phyloP scores from a whole-genome alignment of 495 filamentous ascomycete species.

The Aspergillus sclerotioniger region DNA sequence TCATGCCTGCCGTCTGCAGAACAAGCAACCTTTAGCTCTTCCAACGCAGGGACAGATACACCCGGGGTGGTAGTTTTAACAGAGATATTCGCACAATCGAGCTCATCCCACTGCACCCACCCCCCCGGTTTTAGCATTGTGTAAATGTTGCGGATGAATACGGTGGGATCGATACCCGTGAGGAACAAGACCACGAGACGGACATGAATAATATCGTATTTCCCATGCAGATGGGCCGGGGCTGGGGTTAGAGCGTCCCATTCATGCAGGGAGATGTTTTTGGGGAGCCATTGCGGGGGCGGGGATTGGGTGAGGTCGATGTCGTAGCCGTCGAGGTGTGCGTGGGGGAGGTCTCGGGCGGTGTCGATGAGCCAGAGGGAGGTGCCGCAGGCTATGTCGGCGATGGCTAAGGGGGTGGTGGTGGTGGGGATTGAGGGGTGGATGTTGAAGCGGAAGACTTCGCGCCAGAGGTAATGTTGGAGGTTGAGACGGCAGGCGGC shows the following conservation, averaged over 20 bases:
- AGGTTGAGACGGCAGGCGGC: slow-evolving; percentile 23
- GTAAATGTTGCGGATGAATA: slow-evolving; percentile 21
- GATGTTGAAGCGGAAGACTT: slow-evolving; percentile 19
- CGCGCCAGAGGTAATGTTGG: slow-evolving; percentile 27
- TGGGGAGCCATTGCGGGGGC: background rate
- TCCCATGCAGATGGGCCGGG: slow-evolving; percentile 19
- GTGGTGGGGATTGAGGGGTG: slow-evolving; percentile 17
- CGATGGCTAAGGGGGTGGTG: slow-evolving; percentile 6
- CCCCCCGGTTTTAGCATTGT: slow-evolving; percentile 37
- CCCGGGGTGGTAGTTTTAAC: slow-evolving; percentile 5
- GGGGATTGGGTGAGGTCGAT: background rate
- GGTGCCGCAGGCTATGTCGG: slow-evolving; percentile 23
- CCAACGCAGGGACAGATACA: slow-evolving; percentile 8
- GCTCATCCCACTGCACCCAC: slow-evolving; percentile 41
- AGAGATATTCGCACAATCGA: slow-evolving; percentile 10
- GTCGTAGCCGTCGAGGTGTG: background rate
- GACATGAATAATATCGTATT: slow-evolving; percentile 39
- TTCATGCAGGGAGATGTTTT: slow-evolving; percentile 14
- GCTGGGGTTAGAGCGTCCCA: slow-evolving; percentile 27
- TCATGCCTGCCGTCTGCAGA: slow-evolving; percentile 19
- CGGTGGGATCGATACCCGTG: slow-evolving; percentile 17
- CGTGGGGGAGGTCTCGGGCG: slow-evolving; percentile 1
- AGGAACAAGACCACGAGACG: slow-evolving; percentile 30
- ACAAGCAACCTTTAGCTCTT: slow-evolving; percentile 14
- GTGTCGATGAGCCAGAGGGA: slow-evolving; percentile 29